These are phyloP conservation scores for Globisporangium perplexum DNA, from an alignment of 352 stramenopile species.

Conservation along the genomic window DNA sequence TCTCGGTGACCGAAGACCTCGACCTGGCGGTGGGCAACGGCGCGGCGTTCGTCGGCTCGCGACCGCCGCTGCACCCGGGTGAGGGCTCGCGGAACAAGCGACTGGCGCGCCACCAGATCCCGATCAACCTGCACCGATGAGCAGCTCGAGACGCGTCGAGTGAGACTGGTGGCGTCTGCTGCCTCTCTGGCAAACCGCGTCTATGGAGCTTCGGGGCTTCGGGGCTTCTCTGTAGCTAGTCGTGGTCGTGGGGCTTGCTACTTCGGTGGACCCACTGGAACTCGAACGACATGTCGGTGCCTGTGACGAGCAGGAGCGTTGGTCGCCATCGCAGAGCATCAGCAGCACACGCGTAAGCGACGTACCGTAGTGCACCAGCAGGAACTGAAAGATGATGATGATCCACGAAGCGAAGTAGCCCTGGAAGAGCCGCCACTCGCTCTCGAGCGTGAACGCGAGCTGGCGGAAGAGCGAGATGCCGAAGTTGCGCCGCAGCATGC, in stretches of 20 bases:
- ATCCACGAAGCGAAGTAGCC: conserved; percentile 22
- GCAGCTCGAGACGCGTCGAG: not conserved
- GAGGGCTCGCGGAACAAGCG: conserved; percentile 77
- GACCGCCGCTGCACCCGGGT: conserved; percentile 33
- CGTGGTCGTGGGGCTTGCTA: not conserved
- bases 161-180: no score
- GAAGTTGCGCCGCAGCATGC: conserved; percentile 14
- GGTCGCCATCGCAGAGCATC: not conserved
- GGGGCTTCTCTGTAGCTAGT: not conserved
- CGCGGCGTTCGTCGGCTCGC: conserved; percentile 12
- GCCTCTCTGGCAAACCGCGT: no score
- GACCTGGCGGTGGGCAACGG: conserved; percentile 4
- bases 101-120: conserved; percentile 54
- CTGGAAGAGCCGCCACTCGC: conserved; percentile 25
- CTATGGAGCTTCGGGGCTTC: no score
- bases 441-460: conserved; percentile 29
- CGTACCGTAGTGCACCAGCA: not conserved
- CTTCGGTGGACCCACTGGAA: not conserved
- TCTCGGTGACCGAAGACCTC: conserved; percentile 14
- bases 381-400: conserved; percentile 18
- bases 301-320: not conserved
- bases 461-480: conserved; percentile 20
- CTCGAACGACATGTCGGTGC: not conserved
- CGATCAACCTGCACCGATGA: conserved; percentile 42
- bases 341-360: no score